phyloP scores from a whole-genome alignment of 2,329 filamentous ascomycete genomes.

The Fusarium anguioides region DNA sequence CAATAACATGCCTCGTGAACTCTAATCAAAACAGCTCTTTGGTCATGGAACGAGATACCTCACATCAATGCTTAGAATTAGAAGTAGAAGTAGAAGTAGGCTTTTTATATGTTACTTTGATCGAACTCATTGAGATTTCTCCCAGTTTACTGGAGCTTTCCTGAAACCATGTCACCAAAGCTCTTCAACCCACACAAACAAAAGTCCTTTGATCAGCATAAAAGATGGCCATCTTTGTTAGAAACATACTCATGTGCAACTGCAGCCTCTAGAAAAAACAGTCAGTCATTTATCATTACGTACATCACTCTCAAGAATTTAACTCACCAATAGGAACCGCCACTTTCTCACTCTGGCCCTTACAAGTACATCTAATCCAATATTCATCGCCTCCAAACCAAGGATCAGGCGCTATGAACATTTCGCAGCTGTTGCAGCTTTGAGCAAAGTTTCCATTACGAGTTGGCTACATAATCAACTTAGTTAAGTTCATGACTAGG shows the following conservation, averaged over 20 bases:
- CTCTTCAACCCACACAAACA: background rate
- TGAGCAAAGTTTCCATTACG: background rate
- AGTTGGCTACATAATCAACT: background rate
- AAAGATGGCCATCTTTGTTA: background rate
- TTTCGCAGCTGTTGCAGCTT: background rate
- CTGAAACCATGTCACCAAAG: background rate
- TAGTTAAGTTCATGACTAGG: background rate
- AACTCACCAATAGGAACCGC: background rate
- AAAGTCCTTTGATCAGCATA: background rate
- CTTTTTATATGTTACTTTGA: no score
- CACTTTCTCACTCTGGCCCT: background rate
- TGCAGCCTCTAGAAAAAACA: background rate
- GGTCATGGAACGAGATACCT: no score
- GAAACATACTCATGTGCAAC: conserved; percentile 11
- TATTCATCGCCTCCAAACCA: background rate
- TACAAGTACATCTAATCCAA: background rate
- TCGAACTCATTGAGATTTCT: no score
- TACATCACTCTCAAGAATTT: background rate
- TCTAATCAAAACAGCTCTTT: no score
- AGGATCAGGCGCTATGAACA: conserved; percentile 6
- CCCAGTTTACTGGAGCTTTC: no score
- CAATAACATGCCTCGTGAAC: no score
- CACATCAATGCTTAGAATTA: no score
- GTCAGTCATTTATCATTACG: background rate
- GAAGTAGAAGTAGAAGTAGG: no score